Percentiles rank a stretch among this genome's conserved stretches.
Conservation (phyloP, 768 basidiomycete genomes). For the Coprinellus micaceus region DNA sequence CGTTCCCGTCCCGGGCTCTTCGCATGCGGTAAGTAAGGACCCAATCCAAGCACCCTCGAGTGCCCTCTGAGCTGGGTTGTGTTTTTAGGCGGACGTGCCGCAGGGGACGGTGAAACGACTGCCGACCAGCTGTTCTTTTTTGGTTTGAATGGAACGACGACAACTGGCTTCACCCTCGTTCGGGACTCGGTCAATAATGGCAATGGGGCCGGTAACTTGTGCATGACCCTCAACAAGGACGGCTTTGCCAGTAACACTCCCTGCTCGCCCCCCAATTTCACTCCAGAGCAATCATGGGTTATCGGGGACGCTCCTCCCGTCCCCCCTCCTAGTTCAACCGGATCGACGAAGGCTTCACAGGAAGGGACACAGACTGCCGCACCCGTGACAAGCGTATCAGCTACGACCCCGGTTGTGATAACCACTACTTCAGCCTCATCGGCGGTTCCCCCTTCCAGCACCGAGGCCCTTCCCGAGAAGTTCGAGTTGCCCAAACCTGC, state of each 20-base stretch:
- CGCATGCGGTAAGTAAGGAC: conserved; percentile 19
- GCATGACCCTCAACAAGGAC: conserved; percentile 20
- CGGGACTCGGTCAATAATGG: conserved; percentile 20
- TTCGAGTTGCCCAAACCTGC: conserved; percentile 6
- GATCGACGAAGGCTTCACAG: not conserved
- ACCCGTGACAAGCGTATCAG: not conserved
- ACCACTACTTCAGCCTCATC: not conserved
- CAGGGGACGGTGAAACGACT: conserved; percentile 25
- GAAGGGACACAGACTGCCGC: not conserved
- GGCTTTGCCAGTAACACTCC: conserved; percentile 25
- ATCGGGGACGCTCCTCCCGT: conserved; percentile 6
- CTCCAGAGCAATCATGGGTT: conserved; percentile 25
- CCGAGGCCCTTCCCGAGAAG: not conserved
- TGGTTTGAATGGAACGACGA: conserved; percentile 21
- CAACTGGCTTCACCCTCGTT: conserved; percentile 14
- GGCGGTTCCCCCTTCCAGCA: not conserved
- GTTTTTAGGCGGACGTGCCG: conserved; percentile 23
- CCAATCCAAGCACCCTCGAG: not conserved
- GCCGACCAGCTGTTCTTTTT: conserved; percentile 26
- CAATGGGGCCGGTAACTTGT: conserved; percentile 23
- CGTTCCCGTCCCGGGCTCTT: conserved; percentile 25
- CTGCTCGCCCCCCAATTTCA: conserved; percentile 24
- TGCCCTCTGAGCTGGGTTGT: not conserved
- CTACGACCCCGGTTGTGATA: not conserved
- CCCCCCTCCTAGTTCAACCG: not conserved